Percentiles rank a stretch among this genome's conserved stretches.
phyloP scores from a whole-genome alignment of 2,329 filamentous ascomycete genomes.

The Orbilia javanica region DNA sequence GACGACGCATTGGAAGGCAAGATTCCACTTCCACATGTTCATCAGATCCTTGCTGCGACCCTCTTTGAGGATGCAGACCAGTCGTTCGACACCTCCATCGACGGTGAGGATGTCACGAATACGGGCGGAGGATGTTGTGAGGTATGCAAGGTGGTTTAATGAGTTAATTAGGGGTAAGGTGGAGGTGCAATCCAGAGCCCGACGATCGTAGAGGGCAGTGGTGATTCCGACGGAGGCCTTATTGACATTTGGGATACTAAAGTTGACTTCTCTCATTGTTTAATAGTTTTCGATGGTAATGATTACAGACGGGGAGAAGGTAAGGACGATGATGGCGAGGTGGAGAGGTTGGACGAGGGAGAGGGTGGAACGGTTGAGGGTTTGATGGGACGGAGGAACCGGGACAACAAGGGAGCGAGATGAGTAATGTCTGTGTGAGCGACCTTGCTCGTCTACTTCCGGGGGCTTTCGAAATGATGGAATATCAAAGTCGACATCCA shows the following conservation, averaged over 20 bases:
- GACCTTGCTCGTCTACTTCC: constrained; percentile 13
- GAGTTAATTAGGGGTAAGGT: constrained; percentile 98
- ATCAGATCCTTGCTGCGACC: constrained; percentile 97
- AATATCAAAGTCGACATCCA: constrained; percentile 39
- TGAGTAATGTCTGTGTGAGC: constrained; percentile 8
- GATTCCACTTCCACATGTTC: constrained; percentile 99
- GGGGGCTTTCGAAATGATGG: constrained; percentile 13
- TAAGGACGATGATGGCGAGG: neutral
- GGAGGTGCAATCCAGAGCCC: constrained; percentile 97
- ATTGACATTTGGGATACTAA: constrained; percentile 99
- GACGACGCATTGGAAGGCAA: constrained; percentile 98
- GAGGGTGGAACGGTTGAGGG: neutral
- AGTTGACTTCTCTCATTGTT: constrained; percentile 99
- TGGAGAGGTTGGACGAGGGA: neutral
- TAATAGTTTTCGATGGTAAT: neutral
- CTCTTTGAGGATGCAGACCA: constrained; percentile 98
- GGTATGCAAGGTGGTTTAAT: constrained; percentile 96
- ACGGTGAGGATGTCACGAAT: constrained; percentile 98
- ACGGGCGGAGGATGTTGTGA: constrained; percentile 95
- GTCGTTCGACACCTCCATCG: constrained; percentile 95
- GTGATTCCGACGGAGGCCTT: constrained; percentile 99
- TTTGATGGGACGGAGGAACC: constrained; percentile 3
- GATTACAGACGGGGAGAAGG: neutral
- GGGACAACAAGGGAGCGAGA: constrained; percentile 23
- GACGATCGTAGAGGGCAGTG: constrained; percentile 95